Evolutionary conservation across 768 basidiomycete species (phyloP), one percentile per base, ranked within the genome.

Genomic region (Candolleomyces efflorescens): DNA sequence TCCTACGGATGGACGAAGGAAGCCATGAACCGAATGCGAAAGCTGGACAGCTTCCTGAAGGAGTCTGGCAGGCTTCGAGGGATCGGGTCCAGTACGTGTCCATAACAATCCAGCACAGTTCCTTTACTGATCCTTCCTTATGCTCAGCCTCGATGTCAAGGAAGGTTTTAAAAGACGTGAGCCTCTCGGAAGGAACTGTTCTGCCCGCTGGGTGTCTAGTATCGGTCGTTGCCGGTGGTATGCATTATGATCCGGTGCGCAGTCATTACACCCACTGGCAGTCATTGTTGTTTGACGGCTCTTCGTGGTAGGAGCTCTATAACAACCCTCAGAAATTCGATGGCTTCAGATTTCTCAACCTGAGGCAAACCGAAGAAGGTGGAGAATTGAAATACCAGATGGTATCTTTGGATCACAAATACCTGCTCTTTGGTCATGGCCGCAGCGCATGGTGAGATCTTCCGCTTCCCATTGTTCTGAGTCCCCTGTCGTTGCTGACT

Each of bases 1-100:
- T 63, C 69, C 26, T 59, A 75, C 4, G 73, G 74, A 24, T 80
- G 78, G 77, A 70, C 71, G 2, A 82, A 80, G 62, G 64, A 64
- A 13, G 71, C 74, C 0, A 62, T 79, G 56, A 67, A 66, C 32
- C 66, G 67, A 54, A 75, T 80, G 75, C 62, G 55, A 45, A 72
- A 72, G 57, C 41, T 79, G 17, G 79, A 82, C 62, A 80, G 78
- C 61, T 78, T 80, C 63, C 23, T 80, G 46, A 76, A 74, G 55
- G 80, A 80, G 61, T 67, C 69, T 5, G 68, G 71, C 58, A 63
- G 78, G 7, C 23, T 75, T 11, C 63, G 64, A 45, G 71, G 68
- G 1, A 55, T 75, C 22, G 63, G 64, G 23, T 51, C 55, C 10
- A 4, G 70, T 69, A 26, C n/a, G 67, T 61, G 11, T 17, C 6